phyloP scores from a whole-genome alignment of 371 early-diverging fungal genomes.

The Syncephalastrum racemosum region DNA sequence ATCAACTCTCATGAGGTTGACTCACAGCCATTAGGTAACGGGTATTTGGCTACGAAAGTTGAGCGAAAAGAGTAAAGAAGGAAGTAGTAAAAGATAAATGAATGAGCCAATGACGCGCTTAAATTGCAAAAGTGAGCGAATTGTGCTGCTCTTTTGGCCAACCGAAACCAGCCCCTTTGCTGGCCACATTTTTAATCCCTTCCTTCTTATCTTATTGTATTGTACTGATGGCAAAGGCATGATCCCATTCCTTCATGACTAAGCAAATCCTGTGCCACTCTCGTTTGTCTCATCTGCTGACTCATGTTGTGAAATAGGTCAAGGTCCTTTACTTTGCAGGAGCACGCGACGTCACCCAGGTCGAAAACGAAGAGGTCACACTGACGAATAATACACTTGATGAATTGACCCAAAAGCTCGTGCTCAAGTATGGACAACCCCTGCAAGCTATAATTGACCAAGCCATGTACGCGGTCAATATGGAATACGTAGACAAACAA shows the following conservation, averaged over 20 bases:
- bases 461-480: slow-evolving; percentile 66
- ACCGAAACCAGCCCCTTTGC: background rate
- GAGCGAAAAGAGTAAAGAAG: background rate
- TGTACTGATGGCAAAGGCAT: no score
- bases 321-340: slow-evolving; percentile 65
- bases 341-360: slow-evolving; percentile 54
- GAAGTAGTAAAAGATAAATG: background rate
- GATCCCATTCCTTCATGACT: no score
- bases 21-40: no score
- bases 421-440: slow-evolving; percentile 37
- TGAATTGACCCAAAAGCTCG: slow-evolving; percentile 31
- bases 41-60: no score
- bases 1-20: background rate
- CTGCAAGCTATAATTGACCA: slow-evolving; percentile 42
- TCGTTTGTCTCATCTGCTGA: no score
- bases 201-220: no score
- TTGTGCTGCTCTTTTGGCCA: slow-evolving; percentile 9
- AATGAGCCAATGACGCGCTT: slow-evolving; percentile 1
- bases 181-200: background rate
- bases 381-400: slow-evolving; percentile 29
- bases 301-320: background rate
- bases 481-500: slow-evolving; percentile 63
- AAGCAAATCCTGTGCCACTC: background rate
- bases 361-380: slow-evolving; percentile 39
- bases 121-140: background rate